Conservation (phyloP, 2,329 filamentous ascomycete genomes). For the Teratosphaeriaceae sp. region DNA sequence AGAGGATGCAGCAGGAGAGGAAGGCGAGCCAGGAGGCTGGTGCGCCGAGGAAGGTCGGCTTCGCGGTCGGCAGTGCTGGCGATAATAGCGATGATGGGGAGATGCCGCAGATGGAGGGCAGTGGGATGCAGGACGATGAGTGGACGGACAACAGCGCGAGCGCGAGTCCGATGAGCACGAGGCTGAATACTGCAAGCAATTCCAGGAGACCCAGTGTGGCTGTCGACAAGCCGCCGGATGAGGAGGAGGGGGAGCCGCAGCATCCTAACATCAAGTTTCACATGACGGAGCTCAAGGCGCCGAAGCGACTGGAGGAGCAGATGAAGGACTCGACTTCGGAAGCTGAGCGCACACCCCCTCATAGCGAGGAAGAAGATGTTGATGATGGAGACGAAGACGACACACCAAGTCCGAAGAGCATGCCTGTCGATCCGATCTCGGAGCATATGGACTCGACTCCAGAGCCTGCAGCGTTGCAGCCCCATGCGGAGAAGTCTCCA, state of each 20-base stretch:
- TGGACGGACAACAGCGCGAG: constrained; percentile 32
- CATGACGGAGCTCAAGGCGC: neutral
- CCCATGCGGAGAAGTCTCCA: constrained; percentile 5
- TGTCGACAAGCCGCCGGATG: constrained; percentile 16
- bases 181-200: constrained; percentile 31
- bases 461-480: neutral
- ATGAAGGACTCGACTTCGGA: neutral
- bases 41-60: constrained; percentile 26
- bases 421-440: neutral
- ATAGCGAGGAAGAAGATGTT: constrained; percentile 13
- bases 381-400: constrained; percentile 5
- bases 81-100: constrained; percentile 22
- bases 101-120: constrained; percentile 24
- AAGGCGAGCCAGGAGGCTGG: constrained; percentile 12
- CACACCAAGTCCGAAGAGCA: constrained; percentile 2
- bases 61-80: constrained; percentile 24
- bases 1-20: constrained; percentile 16
- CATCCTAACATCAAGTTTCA: constrained; percentile 1
- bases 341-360: constrained; percentile 7
- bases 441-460: neutral
- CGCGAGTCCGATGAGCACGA: constrained; percentile 30
- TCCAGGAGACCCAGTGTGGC: constrained; percentile 25
- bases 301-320: neutral
- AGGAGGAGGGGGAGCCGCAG: constrained; percentile 2
- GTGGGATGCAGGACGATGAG: constrained; percentile 27